Evolutionary conservation across 768 basidiomycete species (phyloP).

Genomic region (Lentinula boryana): DNA sequence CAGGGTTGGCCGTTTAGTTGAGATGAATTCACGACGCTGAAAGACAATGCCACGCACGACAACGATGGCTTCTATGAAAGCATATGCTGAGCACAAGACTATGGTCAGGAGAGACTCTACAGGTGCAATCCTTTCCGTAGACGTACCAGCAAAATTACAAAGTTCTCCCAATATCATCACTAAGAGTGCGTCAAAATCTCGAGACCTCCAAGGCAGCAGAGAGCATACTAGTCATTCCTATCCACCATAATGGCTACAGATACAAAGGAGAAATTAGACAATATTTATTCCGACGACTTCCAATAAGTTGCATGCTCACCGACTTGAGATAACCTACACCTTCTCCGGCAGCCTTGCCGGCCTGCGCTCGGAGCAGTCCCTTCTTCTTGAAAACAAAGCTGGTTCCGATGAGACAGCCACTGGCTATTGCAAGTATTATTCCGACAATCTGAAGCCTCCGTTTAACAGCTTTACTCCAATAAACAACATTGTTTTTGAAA

Average conservation of each 20-base stretch:
- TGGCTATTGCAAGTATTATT: slow-evolving; percentile 66
- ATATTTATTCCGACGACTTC: not conserved
- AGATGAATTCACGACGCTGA: not conserved
- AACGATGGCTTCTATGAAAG: slow-evolving; percentile 88
- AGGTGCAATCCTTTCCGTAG: slow-evolving; percentile 20
- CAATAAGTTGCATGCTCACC: slow-evolving; percentile 36
- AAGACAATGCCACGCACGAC: slow-evolving; percentile 52
- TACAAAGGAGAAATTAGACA: slow-evolving; percentile 3
- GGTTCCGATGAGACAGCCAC: slow-evolving; percentile 85
- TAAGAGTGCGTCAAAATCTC: slow-evolving; percentile 15
- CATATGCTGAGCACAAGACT: slow-evolving; percentile 50
- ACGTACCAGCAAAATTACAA: slow-evolving; percentile 78
- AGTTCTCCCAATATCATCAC: slow-evolving; percentile 92
- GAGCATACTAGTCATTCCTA: slow-evolving; percentile 75
- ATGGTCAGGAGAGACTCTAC: slow-evolving; percentile 3
- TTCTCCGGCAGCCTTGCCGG: slow-evolving; percentile 72
- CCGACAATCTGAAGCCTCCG: slow-evolving; percentile 53
- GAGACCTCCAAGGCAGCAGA: not conserved
- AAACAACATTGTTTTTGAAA: not conserved
- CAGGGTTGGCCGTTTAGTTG: slow-evolving; percentile 5
- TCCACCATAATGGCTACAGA: slow-evolving; percentile 82
- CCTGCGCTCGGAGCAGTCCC: slow-evolving; percentile 75
- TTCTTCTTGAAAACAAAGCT: slow-evolving; percentile 99
- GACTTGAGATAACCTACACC: slow-evolving; percentile 96
- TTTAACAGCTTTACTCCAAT: slow-evolving; percentile 3